phyloP scores from a whole-genome alignment of 2,329 filamentous ascomycete genomes.

The Verticillium nonalfalfae region DNA sequence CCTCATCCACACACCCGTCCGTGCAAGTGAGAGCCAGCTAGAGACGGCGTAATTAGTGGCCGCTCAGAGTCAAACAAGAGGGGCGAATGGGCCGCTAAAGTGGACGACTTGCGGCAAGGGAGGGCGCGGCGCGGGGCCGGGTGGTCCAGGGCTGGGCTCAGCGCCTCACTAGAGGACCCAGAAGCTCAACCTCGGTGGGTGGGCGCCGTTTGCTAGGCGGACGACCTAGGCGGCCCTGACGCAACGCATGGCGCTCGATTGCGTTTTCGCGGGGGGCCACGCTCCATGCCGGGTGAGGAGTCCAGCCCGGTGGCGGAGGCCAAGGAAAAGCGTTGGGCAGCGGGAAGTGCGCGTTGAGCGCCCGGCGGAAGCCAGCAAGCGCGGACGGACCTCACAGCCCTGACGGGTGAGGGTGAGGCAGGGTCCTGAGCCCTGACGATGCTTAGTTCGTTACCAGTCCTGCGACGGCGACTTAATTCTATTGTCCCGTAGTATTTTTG shows the following conservation, averaged over 20 bases:
- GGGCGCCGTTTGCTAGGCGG: not conserved
- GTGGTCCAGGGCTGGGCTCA: not conserved
- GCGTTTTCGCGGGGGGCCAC: not conserved
- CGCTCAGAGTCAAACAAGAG: not conserved
- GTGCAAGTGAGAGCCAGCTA: not conserved
- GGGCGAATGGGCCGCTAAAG: not conserved
- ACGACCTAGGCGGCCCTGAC: not conserved
- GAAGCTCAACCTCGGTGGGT: not conserved
- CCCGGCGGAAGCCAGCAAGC: not conserved
- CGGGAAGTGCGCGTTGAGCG: not conserved
- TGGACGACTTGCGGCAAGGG: not conserved
- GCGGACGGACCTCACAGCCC: not conserved
- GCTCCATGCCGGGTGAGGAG: not conserved
- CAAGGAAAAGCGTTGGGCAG: not conserved
- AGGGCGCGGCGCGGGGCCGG: not conserved
- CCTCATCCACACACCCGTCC: not conserved
- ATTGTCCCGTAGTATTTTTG: not conserved
- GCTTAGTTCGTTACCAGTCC: too few species aligned
- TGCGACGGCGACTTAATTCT: too few species aligned
- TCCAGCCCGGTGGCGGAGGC: not conserved
- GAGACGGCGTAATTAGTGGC: not conserved
- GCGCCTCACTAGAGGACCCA: not conserved
- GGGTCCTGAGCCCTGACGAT: not conserved
- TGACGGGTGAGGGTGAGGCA: not conserved
- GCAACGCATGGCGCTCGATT: not conserved